Base-by-base conservation (phyloP, 148 eudicot genomes). In the Fagopyrum tataricum region DNA sequence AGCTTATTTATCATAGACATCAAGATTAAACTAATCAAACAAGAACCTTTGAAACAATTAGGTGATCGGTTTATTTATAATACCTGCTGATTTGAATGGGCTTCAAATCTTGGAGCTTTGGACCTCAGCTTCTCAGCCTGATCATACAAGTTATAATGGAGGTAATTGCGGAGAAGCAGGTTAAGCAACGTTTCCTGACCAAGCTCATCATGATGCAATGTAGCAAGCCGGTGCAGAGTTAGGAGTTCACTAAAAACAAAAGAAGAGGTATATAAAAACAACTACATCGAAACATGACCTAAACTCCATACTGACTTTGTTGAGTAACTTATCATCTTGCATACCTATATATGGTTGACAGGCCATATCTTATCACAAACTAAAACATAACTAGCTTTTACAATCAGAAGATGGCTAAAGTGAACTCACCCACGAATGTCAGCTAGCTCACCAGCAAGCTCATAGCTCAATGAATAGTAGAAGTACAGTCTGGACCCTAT, bases 21-120 rank as follows among this genome's bases (percentile, higher is more conserved):
- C n/a, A 74, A 75, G 67, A 71, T 6, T 24, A 41, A 61, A 26
- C 41, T 61, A 9, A 4, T 24, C 40, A 24, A 7, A 61, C 76
- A 24, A 61, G 12, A 61, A 61, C 14, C 0, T 12, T 12, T 61
- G 67, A 14, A 61, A 23, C 14, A 59, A 12, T 24, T 26, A 37
- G n/a, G 31, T 14, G 14, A 14, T 37, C 13, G 68, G 31, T 18
- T 5, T 31, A 37, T 93, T 96, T 14, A 39, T 39, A 31, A 73
- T 89, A 82, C 98, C 97, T 94, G 98, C 84, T 89, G 97, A 68
- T 94, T 94, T 68, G 98, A 94, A 71, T 94, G 98, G 39, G 98
- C 96, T 78, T 93, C 98, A 82, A 94, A 94, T 79, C 96, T 92
- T 51, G 98, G 98, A 64, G 98, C 97, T 89, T 91, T 94, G 31